Evolutionary conservation across 345 rosid species (phyloP).

Genomic region (Schrenkiella parvula): DNA sequence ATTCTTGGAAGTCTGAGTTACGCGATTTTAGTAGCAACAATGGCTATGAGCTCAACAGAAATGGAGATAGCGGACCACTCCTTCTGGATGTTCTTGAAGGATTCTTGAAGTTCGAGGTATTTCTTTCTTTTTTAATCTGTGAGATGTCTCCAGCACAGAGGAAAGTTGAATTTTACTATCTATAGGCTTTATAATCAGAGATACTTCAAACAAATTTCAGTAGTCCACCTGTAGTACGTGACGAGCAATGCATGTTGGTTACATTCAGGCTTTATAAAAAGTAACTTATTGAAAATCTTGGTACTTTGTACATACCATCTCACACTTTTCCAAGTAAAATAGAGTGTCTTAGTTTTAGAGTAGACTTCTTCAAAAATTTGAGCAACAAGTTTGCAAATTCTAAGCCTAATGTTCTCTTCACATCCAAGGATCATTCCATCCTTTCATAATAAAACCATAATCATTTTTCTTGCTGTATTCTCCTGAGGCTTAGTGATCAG

Average conservation of each 20-base stretch:
- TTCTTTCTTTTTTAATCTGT: not conserved
- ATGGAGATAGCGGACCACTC: slow-evolving; percentile 79
- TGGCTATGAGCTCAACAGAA: slow-evolving; percentile 81
- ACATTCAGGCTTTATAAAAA: not conserved
- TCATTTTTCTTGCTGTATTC: not conserved
- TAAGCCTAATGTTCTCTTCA: not conserved
- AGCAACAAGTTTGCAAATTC: not conserved
- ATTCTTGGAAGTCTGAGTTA: slow-evolving; percentile 87
- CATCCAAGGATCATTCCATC: not conserved
- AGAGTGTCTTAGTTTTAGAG: not conserved
- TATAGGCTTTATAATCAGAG: not conserved
- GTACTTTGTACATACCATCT: not conserved
- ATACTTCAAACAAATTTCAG: not conserved
- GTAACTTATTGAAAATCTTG: not conserved
- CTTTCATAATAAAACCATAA: not conserved
- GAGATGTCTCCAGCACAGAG: not conserved
- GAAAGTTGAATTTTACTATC: not conserved
- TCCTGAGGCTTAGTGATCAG: not conserved
- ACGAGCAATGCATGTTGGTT: not conserved
- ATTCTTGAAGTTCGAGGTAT: slow-evolving; percentile 82
- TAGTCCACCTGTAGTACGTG: not conserved
- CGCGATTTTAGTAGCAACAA: slow-evolving; percentile 80
- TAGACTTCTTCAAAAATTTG: not conserved
- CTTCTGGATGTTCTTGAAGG: slow-evolving; percentile 94
- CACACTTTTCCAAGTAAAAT: not conserved